Evolutionary conservation across 176 grass and related monocot genomes (phyloP).

Genomic region (Rhipidocladum racemiflorum): DNA sequence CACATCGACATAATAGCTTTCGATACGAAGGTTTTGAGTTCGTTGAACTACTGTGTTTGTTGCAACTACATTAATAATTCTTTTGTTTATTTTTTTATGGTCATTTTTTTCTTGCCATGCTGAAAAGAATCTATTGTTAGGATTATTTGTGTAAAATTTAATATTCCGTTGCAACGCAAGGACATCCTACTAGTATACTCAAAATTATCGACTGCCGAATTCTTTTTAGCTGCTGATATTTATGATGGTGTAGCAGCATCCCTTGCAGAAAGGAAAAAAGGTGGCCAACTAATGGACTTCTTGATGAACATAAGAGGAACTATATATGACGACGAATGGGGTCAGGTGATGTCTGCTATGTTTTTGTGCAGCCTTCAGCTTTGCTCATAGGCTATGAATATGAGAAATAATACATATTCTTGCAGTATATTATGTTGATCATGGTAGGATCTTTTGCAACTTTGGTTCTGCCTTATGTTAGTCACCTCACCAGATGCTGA

Average conservation of each 20-base stretch:
- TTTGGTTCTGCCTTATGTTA: slow-evolving; percentile 20
- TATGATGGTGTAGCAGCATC: slow-evolving; percentile 89
- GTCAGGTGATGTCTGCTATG: slow-evolving; percentile 64
- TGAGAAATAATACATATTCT: slow-evolving; percentile 15
- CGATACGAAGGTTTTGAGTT: no score
- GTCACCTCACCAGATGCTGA: background rate
- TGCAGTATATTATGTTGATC: slow-evolving; percentile 17
- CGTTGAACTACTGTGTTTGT: no score
- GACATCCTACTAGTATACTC: no score
- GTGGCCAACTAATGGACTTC: slow-evolving; percentile 84
- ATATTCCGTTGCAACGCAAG: no score
- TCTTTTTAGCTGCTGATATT: slow-evolving; percentile 83
- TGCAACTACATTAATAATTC: no score
- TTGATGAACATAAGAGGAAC: slow-evolving; percentile 97
- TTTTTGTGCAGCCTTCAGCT: slow-evolving; percentile 24
- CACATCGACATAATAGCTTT: no score
- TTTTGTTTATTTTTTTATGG: no score
- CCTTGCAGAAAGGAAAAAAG: slow-evolving; percentile 87
- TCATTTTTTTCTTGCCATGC: no score
- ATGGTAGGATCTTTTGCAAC: slow-evolving; percentile 2
- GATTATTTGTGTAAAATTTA: no score
- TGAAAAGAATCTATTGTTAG: no score
- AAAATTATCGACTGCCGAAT: slow-evolving; percentile 13
- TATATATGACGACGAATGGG: slow-evolving; percentile 90
- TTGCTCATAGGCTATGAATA: background rate